phyloP scores from a whole-genome alignment of 805 yeast species.

The Sungouiella blattae region DNA sequence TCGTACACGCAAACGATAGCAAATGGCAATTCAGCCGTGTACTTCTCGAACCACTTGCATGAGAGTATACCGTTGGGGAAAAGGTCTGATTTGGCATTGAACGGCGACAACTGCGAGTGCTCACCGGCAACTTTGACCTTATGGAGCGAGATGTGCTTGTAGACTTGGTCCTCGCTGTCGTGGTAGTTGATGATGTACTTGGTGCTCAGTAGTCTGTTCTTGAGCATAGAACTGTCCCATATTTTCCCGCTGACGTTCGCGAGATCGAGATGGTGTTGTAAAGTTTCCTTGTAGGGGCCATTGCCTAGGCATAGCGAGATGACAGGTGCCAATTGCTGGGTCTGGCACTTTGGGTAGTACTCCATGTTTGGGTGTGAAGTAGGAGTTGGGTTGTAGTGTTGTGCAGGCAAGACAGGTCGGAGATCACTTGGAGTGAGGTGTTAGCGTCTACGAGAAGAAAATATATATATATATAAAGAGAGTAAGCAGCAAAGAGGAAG shows the following conservation, averaged over 20 bases:
- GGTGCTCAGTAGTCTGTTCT: slow-evolving; percentile 30
- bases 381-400: too few relatives aligned
- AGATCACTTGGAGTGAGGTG: too few relatives aligned
- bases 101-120: slow-evolving; percentile 37
- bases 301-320: slow-evolving; percentile 14
- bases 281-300: slow-evolving; percentile 2
- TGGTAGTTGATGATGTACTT: slow-evolving; percentile 26
- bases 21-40: slow-evolving; percentile 29
- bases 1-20: slow-evolving; percentile 21
- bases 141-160: slow-evolving; percentile 4
- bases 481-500: too few relatives aligned
- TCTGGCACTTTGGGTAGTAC: slow-evolving; percentile 21
- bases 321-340: slow-evolving; percentile 38
- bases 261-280: slow-evolving; percentile 8
- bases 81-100: slow-evolving; percentile 25
- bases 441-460: too few relatives aligned
- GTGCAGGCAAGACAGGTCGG: too few relatives aligned
- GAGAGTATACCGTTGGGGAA: slow-evolving; percentile 29
- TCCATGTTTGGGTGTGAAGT: too few relatives aligned
- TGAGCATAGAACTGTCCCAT: slow-evolving; percentile 40
- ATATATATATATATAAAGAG: too few relatives aligned
- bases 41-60: slow-evolving; percentile 34
- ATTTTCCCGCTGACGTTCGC: slow-evolving; percentile 17
- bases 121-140: slow-evolving; percentile 5
- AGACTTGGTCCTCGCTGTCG: slow-evolving; percentile 4